Base-by-base conservation (phyloP, 192 early-diverging fungal genomes). In the Podila clonocystis region DNA sequence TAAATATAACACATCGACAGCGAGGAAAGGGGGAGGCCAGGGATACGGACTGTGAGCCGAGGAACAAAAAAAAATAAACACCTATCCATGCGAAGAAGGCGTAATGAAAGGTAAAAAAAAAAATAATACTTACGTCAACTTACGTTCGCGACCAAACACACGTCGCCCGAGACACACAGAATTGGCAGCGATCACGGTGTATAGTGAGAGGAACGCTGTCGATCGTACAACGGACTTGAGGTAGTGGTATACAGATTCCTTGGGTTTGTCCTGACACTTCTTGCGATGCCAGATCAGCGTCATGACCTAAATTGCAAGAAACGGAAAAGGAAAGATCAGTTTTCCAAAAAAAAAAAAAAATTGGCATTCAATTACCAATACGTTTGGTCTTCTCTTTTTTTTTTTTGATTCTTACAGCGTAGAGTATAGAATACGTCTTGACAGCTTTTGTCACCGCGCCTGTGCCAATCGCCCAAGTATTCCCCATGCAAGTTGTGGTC, bases 341-440 rank as follows among this genome's bases (percentile, higher is more conserved):
- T 41, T 41, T 12, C 4, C 36, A 36, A 36, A 36, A 36, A 36
- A 36, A 36, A 36, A 36, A 6, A 41, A 41, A 41, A 1, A 41
- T 41, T 41, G 2, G 38, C n/a, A n/a, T 41, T 41, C 38, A 41
- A n/a, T n/a, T n/a, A n/a, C n/a, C n/a, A n/a, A n/a, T n/a, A n/a
- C n/a, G n/a, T n/a, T n/a, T n/a, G n/a, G n/a, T n/a, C n/a, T n/a
- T n/a, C n/a, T n/a, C n/a, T n/a, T n/a, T n/a, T n/a, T n/a, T n/a
- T n/a, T n/a, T n/a, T n/a, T n/a, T n/a, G n/a, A n/a, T n/a, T 77
- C 38, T 45, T 45, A 45, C 41, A 17, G 13, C 41, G 4, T 93
- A 92, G 50, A 93, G 72, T 2, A 91, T 87, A 26, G 85, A 79
- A 65, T 92, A 92, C 55, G 92, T 82, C 60, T 84, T 87, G 66